phyloP scores from a whole-genome alignment of 805 yeast genomes.

The Teunomyces pallodes region DNA sequence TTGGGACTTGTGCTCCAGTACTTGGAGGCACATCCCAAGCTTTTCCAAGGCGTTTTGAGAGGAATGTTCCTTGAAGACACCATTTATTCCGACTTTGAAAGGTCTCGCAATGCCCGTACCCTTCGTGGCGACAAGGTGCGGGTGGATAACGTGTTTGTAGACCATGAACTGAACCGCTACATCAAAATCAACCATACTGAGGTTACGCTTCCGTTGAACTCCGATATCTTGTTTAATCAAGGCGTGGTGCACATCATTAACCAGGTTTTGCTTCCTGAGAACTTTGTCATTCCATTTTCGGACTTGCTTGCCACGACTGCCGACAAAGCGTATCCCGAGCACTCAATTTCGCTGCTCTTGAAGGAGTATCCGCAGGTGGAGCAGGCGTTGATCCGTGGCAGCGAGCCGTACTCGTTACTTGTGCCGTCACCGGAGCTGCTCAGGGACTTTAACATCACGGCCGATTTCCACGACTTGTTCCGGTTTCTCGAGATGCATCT shows the following conservation, averaged over 20 bases:
- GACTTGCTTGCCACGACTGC: constrained; percentile 59
- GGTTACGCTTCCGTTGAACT: constrained; percentile 38
- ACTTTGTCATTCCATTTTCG: constrained; percentile 48
- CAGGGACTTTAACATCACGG: constrained; percentile 47
- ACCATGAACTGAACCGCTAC: constrained; percentile 19
- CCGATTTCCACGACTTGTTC: constrained; percentile 41
- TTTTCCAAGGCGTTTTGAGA: constrained; percentile 52
- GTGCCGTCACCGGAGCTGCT: constrained; percentile 68
- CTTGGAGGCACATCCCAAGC: constrained; percentile 49
- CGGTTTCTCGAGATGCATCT: constrained; percentile 67
- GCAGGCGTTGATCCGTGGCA: constrained; percentile 34
- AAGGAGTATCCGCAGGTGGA: constrained; percentile 40
- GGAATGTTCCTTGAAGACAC: constrained; percentile 61
- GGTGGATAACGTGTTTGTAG: constrained; percentile 17
- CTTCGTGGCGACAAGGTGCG: constrained; percentile 28
- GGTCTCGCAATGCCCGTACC: constrained; percentile 15
- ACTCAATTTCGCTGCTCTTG: constrained; percentile 46
- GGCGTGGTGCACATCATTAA: constrained; percentile 81
- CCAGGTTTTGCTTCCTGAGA: constrained; percentile 54
- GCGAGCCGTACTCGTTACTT: constrained; percentile 53
- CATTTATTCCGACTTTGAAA: constrained; percentile 59
- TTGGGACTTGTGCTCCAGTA: constrained; percentile 60
- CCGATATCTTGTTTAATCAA: constrained; percentile 73
- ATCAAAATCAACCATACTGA: constrained; percentile 30
- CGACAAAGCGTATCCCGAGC: constrained; percentile 24